These are phyloP conservation scores for Cephaloascus albidus DNA, from an alignment of 805 yeast species.

Conservation along the genomic window DNA sequence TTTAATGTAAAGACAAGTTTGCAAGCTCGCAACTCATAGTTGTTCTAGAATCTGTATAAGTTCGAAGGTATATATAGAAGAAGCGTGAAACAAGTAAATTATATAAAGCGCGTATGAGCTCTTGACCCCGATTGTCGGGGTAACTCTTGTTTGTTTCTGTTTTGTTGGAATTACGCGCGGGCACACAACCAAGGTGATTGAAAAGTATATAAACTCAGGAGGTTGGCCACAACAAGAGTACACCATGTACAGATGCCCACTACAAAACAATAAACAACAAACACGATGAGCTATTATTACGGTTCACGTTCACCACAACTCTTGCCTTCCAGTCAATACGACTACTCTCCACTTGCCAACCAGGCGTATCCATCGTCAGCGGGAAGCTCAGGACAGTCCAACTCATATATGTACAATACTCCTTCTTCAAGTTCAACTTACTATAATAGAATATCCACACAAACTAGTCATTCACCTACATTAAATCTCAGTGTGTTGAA, in stretches of 20 bases:
- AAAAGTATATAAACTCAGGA: background rate
- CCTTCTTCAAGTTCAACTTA: background rate
- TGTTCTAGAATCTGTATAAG: no score
- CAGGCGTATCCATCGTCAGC: background rate
- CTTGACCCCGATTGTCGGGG: no score
- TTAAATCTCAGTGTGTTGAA: constrained; percentile 12
- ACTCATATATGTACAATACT: background rate
- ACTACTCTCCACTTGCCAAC: background rate
- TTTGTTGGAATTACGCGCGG: no score
- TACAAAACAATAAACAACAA: background rate
- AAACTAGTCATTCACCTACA: background rate
- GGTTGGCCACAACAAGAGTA: background rate
- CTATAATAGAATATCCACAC: background rate
- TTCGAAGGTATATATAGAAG: no score
- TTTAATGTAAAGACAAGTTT: no score
- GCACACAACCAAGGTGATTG: no score
- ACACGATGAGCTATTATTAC: background rate
- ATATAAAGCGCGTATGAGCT: no score
- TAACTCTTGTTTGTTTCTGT: no score
- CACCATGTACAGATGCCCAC: background rate
- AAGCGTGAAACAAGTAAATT: no score
- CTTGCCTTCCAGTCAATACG: background rate
- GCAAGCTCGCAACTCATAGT: no score
- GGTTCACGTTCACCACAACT: background rate
- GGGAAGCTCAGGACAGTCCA: background rate